Conservation (phyloP, 2,329 filamentous ascomycete species). For the Penicillium sp. region DNA sequence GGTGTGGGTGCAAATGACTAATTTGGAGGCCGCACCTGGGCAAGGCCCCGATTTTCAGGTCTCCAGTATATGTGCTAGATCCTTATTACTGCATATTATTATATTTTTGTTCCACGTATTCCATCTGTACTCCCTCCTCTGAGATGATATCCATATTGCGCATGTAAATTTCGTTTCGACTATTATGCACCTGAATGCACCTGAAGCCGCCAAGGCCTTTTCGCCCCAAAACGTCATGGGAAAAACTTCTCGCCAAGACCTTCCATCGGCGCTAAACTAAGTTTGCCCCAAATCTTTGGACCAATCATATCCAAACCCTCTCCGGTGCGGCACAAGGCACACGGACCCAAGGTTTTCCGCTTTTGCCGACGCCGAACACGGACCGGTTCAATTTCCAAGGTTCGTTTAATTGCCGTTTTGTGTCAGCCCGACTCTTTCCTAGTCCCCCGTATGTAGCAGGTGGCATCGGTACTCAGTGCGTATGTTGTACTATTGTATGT, state of each 20-base stretch:
- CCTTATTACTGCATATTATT: not conserved
- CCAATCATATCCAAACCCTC: slow-evolving; percentile 11
- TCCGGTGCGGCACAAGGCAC: not conserved
- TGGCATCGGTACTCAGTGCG: not conserved
- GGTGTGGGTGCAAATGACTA: not conserved
- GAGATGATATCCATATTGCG: not conserved
- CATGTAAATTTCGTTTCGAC: not conserved
- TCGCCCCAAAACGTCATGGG: not conserved
- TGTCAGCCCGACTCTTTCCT: slow-evolving; percentile 1
- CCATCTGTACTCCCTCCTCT: not conserved
- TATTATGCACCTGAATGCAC: too few species aligned
- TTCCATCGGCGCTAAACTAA: not conserved
- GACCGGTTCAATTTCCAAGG: not conserved
- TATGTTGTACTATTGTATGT: too few species aligned
- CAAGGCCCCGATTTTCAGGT: not conserved
- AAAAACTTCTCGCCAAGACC: not conserved
- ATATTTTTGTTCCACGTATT: not conserved
- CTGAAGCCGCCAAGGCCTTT: not conserved
- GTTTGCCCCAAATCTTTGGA: not conserved
- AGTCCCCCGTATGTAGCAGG: not conserved
- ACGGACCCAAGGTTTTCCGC: not conserved
- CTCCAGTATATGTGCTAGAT: not conserved
- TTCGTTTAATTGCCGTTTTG: not conserved
- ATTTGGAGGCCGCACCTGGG: not conserved
- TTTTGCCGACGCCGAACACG: too few species aligned